A percentile compares a stretch with the other conserved stretches of the same genome.
These are phyloP conservation scores for Plasmodium knowlesi DNA, from an alignment of 169 alveolate species.

Conservation along the genomic window DNA sequence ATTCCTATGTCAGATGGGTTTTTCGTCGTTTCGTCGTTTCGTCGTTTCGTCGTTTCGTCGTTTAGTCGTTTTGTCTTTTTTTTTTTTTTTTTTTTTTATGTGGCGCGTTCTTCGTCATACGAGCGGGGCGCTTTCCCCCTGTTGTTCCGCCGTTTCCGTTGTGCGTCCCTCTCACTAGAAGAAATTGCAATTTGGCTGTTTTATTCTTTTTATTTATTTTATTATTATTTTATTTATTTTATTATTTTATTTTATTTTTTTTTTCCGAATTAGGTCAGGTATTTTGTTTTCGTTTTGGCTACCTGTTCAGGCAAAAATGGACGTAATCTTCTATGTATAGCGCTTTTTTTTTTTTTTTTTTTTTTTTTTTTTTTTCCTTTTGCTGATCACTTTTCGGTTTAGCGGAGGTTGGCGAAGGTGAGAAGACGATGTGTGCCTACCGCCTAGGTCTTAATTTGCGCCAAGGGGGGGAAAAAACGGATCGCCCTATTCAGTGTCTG, in stretches of 20 bases:
- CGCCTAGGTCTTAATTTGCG: neutral
- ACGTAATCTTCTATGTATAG: slow-evolving; percentile 9
- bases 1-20: neutral
- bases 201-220: neutral
- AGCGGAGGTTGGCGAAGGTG: neutral
- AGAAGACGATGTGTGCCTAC: neutral
- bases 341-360: slow-evolving; percentile 6
- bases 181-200: neutral
- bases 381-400: neutral
- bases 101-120: neutral
- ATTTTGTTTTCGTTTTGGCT: neutral
- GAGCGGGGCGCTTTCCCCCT: neutral
- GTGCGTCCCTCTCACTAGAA: neutral
- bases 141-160: neutral
- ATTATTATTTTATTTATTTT: no score
- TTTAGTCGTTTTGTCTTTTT: no score
- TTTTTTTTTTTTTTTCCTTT: neutral
- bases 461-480: neutral
- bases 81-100: neutral
- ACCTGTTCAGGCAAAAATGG: neutral
- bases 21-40: neutral
- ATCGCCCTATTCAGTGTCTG: neutral
- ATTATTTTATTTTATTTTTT: neutral
- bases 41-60: neutral
- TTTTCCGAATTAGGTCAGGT: neutral